Evolutionary conservation across 768 basidiomycete genomes (phyloP), one percentile per base, ranked within the genome.

Genomic region (Filobasidium floriforme): DNA sequence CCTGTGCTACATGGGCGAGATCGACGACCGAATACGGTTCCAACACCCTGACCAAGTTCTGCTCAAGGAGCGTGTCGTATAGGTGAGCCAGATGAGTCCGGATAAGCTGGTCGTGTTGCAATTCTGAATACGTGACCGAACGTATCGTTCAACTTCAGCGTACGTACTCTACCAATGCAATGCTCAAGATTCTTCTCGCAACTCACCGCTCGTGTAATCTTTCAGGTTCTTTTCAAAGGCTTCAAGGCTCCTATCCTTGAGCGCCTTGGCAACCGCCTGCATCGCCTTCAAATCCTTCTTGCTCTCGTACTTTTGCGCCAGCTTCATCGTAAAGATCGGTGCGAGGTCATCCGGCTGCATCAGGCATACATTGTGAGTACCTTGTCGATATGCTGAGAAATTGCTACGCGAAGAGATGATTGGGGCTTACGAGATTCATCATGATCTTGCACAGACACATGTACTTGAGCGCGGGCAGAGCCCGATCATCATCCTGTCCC

Each of bases 381-480:
- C n/a, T n/a, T n/a, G n/a, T n/a, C n/a, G n/a, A n/a, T n/a, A n/a
- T n/a, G n/a, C n/a, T n/a, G n/a, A n/a, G n/a, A n/a, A n/a, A n/a
- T n/a, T n/a, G n/a, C n/a, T n/a, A n/a, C n/a, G n/a, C n/a, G n/a
- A 32, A 32, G 55, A 26, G n/a, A 24, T 57, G 29, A 11, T 55
- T 9, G 15, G 9, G 26, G 82, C 87, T 69, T 67, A 94, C 93
- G 75, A 94, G 78, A 74, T 92, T 92, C 69, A 98, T 82, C 94
- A 99, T 99, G 76, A 99, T 88, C 77, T 99, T 98, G 80, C 96
- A 99, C 54, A 97, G 79, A 18, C 97, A 83, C 94, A 98, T 96
- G 79, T 99, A 98, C 80, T 99, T 98, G 70, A 99, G 82, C 5
- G 92, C 92, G 1, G 84, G 85, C 22, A 96, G 81, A 0, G 92